Conservation (phyloP, 176 grass and related monocot species). For the Raddia guianensis region DNA sequence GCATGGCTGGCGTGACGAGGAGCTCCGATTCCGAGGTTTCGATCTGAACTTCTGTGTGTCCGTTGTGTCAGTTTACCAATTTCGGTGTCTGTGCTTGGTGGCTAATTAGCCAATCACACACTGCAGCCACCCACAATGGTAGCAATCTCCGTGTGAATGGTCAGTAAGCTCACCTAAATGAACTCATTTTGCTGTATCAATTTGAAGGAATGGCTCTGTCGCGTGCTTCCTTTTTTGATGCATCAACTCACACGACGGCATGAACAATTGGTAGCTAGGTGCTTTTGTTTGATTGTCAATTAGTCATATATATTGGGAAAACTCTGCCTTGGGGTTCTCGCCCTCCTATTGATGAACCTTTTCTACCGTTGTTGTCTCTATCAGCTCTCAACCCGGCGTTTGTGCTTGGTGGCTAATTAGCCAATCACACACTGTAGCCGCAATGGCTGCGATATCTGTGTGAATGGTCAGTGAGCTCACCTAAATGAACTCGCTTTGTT, state of each 20-base stretch:
- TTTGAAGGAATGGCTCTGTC: conserved; percentile 27
- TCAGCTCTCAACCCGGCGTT: neutral
- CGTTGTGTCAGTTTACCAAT: neutral
- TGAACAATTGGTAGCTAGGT: neutral
- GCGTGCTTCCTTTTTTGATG: conserved; percentile 26
- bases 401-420: conserved; percentile 61
- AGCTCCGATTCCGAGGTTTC: neutral
- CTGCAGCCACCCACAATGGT: conserved; percentile 22
- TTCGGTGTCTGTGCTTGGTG: conserved; percentile 25
- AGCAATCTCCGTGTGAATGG: conserved; percentile 53
- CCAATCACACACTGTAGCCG: conserved; percentile 50
- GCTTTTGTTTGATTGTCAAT: neutral
- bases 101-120: conserved; percentile 70
- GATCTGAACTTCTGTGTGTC: neutral
- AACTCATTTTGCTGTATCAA: conserved; percentile 43
- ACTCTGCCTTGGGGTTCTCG: neutral
- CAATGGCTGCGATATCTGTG: conserved; percentile 40
- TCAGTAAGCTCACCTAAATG: conserved; percentile 67
- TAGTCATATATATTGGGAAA: neutral
- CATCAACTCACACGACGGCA: conserved; percentile 37
- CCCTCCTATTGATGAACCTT: too few relatives aligned
- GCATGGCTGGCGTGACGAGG: neutral
- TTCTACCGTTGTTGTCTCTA: neutral
- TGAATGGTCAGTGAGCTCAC: conserved; percentile 69
- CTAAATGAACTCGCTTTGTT: conserved; percentile 48